Conservation (phyloP, 495 filamentous ascomycete species). For the Penicillium goetzii region DNA sequence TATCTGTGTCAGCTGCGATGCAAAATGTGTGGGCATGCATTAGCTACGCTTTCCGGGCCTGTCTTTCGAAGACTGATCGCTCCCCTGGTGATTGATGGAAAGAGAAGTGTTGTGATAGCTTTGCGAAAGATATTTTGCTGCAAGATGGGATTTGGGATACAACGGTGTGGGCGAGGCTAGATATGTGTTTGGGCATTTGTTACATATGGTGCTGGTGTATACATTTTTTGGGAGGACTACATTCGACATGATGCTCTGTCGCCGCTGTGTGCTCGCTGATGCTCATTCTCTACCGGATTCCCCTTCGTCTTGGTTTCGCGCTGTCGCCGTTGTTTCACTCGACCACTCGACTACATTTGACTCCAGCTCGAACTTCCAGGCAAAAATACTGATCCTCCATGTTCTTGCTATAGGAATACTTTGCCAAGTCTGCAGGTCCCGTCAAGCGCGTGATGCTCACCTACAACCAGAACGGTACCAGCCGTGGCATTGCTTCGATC, state of each 20-base stretch:
- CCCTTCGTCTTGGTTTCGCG: conserved; percentile 29
- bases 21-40: conserved; percentile 10
- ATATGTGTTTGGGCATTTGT: neutral
- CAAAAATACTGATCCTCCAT: conserved; percentile 48
- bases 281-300: conserved; percentile 48
- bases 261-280: conserved; percentile 74
- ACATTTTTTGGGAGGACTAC: neutral
- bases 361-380: conserved; percentile 27
- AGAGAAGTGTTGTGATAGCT: neutral
- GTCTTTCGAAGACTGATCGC: conserved; percentile 21
- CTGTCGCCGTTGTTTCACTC: conserved; percentile 32
- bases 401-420: conserved; percentile 83
- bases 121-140: neutral
- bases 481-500: conserved; percentile 85
- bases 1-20: conserved; percentile 18
- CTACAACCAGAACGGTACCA: conserved; percentile 88
- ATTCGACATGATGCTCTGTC: conserved; percentile 20
- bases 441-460: conserved; percentile 87
- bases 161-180: neutral
- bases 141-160: conserved; percentile 1
- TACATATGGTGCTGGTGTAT: conserved; percentile 5
- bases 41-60: neutral
- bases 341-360: conserved; percentile 28
- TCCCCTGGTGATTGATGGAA: conserved; percentile 15
- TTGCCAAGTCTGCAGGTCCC: conserved; percentile 81